Percentiles rank a stretch among this genome's conserved stretches.
Conservation (phyloP, 2,329 filamentous ascomycete genomes). For the Phaeosphaeria sp. region DNA sequence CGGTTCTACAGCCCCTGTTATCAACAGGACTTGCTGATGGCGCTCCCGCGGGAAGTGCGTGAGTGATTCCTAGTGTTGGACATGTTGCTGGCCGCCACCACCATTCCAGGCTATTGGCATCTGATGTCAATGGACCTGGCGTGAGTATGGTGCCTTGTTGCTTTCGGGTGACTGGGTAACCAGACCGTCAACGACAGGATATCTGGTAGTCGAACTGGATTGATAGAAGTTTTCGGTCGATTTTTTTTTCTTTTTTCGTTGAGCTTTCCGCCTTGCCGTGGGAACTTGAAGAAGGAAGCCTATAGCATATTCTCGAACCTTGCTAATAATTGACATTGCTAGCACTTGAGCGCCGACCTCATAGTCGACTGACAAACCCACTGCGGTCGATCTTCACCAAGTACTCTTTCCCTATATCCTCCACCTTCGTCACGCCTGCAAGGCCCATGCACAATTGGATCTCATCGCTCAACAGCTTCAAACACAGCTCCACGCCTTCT, state of each 20-base stretch:
- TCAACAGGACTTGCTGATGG: too few species aligned
- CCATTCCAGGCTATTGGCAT: too few species aligned
- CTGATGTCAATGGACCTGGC: neutral
- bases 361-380: constrained; percentile 25
- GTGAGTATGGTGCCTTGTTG: neutral
- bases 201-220: neutral
- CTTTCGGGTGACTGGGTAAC: neutral
- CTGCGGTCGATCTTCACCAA: constrained; percentile 30
- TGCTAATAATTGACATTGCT: too few species aligned
- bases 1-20: too few species aligned
- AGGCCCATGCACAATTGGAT: constrained; percentile 33
- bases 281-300: neutral
- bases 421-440: constrained; percentile 27
- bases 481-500: constrained; percentile 27
- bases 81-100: too few species aligned
- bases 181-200: neutral
- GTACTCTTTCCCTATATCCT: constrained; percentile 31
- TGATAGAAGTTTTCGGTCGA: neutral
- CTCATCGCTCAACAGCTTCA: constrained; percentile 26
- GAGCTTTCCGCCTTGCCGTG: neutral
- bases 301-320: too few species aligned
- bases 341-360: neutral
- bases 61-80: too few species aligned
- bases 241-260: too few species aligned
- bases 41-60: too few species aligned